These are phyloP conservation scores for Zea mays DNA, from an alignment of 176 grass and related monocot genomes.

Conservation along the genomic window DNA sequence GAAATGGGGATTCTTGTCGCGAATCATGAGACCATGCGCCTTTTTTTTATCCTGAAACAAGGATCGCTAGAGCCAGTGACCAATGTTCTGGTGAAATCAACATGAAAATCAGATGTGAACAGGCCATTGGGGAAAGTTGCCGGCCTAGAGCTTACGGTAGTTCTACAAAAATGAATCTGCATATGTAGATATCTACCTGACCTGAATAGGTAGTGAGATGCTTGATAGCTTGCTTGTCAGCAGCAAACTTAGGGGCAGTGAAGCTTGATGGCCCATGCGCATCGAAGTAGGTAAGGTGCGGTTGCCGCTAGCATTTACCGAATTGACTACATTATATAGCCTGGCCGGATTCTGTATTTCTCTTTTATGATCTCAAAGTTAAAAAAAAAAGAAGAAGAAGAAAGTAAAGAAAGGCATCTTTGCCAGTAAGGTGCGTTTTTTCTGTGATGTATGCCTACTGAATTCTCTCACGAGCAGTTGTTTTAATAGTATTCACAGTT, in stretches of 20 bases:
- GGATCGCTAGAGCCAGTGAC: too few species aligned
- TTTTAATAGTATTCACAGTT: background rate
- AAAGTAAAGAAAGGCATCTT: too few species aligned
- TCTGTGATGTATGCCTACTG: background rate
- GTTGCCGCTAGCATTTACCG: background rate
- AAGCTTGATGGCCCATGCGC: background rate
- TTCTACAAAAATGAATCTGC: background rate
- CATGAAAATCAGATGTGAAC: background rate
- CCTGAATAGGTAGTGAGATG: background rate
- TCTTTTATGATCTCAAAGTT: background rate
- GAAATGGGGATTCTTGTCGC: background rate
- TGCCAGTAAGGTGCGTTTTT: background rate
- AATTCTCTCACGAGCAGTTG: background rate
- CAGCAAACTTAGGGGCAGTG: background rate
- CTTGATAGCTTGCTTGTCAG: background rate
- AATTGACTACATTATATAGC: background rate
- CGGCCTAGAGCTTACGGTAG: background rate
- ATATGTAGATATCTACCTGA: background rate
- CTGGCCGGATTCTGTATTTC: background rate
- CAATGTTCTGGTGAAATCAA: background rate
- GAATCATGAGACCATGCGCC: background rate
- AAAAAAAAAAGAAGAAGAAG: too few species aligned
- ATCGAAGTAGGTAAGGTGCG: conserved; percentile 9
- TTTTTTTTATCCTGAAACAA: background rate
- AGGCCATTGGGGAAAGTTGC: background rate